Percentiles rank a stretch among this genome's conserved stretches.
Conservation (phyloP, 306 rosid genomes). For the Pyrus betulifolia region DNA sequence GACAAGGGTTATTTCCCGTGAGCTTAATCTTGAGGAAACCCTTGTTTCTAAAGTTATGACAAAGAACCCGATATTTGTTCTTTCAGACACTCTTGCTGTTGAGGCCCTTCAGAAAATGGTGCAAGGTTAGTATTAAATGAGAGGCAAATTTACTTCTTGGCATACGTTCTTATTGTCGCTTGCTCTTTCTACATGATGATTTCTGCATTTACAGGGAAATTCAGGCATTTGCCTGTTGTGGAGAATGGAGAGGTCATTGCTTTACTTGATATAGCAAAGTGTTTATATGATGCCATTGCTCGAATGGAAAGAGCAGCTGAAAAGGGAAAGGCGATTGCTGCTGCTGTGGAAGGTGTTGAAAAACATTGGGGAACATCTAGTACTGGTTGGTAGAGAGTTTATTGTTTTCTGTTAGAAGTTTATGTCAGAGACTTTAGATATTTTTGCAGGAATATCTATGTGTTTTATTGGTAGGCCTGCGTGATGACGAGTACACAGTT, state of each 20-base stretch:
- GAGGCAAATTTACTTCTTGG: conserved; percentile 11
- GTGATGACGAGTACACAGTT: background rate
- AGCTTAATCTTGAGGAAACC: conserved; percentile 70
- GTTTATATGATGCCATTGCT: conserved; percentile 95
- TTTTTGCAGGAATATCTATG: background rate
- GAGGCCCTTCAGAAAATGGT: conserved; percentile 99
- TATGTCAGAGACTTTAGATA: background rate
- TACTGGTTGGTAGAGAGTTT: conserved; percentile 56
- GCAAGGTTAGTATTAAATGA: conserved; percentile 53
- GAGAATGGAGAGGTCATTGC: conserved; percentile 97
- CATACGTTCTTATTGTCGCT: background rate
- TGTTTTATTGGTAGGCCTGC: background rate
- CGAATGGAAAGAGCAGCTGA: conserved; percentile 95
- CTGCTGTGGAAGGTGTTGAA: conserved; percentile 98
- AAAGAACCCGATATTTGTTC: conserved; percentile 82
- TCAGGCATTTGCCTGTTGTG: conserved; percentile 96
- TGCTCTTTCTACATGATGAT: conserved; percentile 12
- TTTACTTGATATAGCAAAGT: conserved; percentile 93
- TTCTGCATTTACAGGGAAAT: conserved; percentile 58
- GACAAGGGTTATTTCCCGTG: conserved; percentile 75
- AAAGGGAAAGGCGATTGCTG: conserved; percentile 97
- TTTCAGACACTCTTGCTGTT: conserved; percentile 88
- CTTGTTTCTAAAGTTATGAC: conserved; percentile 92
- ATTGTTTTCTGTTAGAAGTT: background rate
- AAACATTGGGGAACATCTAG: conserved; percentile 71